Conservation (phyloP, 208 protist species). For the Willaertia magna region DNA sequence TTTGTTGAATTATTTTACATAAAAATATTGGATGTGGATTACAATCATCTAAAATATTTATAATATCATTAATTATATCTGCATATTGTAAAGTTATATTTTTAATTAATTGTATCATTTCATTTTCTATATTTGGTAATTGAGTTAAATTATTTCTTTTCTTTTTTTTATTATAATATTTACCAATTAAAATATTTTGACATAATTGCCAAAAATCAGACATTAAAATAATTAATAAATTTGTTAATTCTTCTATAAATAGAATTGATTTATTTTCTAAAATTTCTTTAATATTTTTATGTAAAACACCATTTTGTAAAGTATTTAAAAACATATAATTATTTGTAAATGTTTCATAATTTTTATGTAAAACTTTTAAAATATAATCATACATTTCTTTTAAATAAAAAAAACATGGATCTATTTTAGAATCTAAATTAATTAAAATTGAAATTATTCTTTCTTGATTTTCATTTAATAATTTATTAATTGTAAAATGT, state of each 20-base stretch:
- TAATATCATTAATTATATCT: neutral
- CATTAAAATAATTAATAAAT: neutral
- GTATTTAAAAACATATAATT: too few relatives aligned
- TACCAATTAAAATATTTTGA: neutral
- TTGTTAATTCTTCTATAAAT: neutral
- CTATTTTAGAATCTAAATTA: neutral
- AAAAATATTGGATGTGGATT: neutral
- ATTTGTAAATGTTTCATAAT: neutral
- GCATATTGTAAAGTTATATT: neutral
- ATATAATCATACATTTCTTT: neutral
- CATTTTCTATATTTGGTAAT: neutral
- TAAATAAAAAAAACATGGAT: neutral
- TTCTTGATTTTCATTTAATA: slow-evolving; percentile 1
- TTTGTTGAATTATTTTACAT: neutral
- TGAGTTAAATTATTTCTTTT: neutral
- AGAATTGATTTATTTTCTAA: neutral
- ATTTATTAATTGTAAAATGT: neutral
- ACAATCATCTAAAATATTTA: neutral
- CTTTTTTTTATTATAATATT: neutral
- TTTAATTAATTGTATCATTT: neutral
- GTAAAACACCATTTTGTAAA: too few relatives aligned
- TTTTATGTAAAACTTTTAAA: neutral
- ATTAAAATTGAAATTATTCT: neutral
- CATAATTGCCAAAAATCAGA: neutral
- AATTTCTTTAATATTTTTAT: too few relatives aligned